Conservation (phyloP, 768 basidiomycete genomes). For the Phylloporus sp. region DNA sequence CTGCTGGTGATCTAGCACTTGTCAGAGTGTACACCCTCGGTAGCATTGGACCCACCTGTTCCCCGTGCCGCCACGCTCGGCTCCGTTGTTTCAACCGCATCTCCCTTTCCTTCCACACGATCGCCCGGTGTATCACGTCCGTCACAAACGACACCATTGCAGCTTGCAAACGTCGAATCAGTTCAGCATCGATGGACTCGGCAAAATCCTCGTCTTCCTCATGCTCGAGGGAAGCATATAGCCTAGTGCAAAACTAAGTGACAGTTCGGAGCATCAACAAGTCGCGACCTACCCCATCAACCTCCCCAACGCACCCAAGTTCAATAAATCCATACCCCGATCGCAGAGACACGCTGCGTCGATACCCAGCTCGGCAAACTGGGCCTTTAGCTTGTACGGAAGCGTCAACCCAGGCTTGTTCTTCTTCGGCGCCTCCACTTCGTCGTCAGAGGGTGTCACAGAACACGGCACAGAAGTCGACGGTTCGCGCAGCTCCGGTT, state of each 20-base stretch:
- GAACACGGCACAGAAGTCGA: slow-evolving; percentile 5
- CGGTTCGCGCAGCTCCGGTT: not conserved
- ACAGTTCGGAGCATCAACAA: slow-evolving; percentile 16
- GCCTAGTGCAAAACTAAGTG: slow-evolving; percentile 13
- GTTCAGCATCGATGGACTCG: slow-evolving; percentile 44
- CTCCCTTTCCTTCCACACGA: slow-evolving; percentile 58
- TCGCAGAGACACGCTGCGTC: slow-evolving; percentile 38
- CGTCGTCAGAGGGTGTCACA: slow-evolving; percentile 5
- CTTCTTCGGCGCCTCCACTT: slow-evolving; percentile 11
- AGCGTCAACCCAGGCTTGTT: slow-evolving; percentile 37
- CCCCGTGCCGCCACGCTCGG: slow-evolving; percentile 52
- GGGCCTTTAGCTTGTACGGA: slow-evolving; percentile 40
- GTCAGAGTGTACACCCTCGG: not conserved
- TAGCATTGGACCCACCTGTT: slow-evolving; percentile 33
- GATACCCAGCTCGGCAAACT: slow-evolving; percentile 42
- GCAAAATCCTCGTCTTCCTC: slow-evolving; percentile 15
- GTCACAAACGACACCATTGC: slow-evolving; percentile 49
- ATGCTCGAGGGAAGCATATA: slow-evolving; percentile 28
- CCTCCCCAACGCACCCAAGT: slow-evolving; percentile 32
- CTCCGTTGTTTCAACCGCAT: slow-evolving; percentile 49
- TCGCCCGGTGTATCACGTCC: slow-evolving; percentile 44
- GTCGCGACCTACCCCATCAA: slow-evolving; percentile 39
- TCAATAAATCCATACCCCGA: slow-evolving; percentile 41
- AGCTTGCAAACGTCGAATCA: slow-evolving; percentile 42
- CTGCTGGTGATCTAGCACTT: slow-evolving; percentile 37